phyloP scores from a whole-genome alignment of 768 basidiomycete species.

The Trametes meyenii region DNA sequence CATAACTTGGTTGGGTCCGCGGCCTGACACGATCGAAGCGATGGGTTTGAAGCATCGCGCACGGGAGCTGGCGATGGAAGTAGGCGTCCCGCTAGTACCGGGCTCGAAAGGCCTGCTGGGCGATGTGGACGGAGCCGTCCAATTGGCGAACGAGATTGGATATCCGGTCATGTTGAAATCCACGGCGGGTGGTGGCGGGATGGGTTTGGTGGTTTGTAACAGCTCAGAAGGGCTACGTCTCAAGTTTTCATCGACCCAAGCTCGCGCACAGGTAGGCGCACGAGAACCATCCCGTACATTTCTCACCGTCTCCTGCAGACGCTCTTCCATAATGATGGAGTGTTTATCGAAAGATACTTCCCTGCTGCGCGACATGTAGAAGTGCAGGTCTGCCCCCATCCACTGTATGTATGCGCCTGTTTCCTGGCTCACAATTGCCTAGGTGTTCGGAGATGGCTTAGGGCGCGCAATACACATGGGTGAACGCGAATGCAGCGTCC shows the following conservation, averaged over 20 bases:
- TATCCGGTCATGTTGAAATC: slow-evolving; percentile 71
- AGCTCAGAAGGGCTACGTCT: slow-evolving; percentile 41
- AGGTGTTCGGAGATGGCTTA: slow-evolving; percentile 69
- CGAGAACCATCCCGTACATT: background rate
- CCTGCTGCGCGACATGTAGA: slow-evolving; percentile 63
- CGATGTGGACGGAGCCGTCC: slow-evolving; percentile 44
- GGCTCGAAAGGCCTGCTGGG: slow-evolving; percentile 55
- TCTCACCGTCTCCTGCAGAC: slow-evolving; percentile 32
- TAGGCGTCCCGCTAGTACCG: slow-evolving; percentile 57
- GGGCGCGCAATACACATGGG: slow-evolving; percentile 65
- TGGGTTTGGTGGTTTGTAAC: slow-evolving; percentile 62
- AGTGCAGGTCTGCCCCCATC: slow-evolving; percentile 48
- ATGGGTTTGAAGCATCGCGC: slow-evolving; percentile 72
- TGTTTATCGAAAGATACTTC: slow-evolving; percentile 66
- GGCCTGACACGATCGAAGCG: slow-evolving; percentile 46
- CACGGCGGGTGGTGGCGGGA: slow-evolving; percentile 70
- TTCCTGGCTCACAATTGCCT: slow-evolving; percentile 1
- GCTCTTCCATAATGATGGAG: slow-evolving; percentile 50
- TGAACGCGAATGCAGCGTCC: slow-evolving; percentile 71
- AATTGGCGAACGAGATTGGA: slow-evolving; percentile 46
- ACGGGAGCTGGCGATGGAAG: slow-evolving; percentile 44
- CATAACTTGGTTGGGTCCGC: slow-evolving; percentile 61
- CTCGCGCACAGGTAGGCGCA: slow-evolving; percentile 48
- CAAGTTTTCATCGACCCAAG: slow-evolving; percentile 41
- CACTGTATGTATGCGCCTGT: background rate